Base-by-base conservation (phyloP, 192 early-diverging fungal species). In the Geosiphon pyriformis region DNA sequence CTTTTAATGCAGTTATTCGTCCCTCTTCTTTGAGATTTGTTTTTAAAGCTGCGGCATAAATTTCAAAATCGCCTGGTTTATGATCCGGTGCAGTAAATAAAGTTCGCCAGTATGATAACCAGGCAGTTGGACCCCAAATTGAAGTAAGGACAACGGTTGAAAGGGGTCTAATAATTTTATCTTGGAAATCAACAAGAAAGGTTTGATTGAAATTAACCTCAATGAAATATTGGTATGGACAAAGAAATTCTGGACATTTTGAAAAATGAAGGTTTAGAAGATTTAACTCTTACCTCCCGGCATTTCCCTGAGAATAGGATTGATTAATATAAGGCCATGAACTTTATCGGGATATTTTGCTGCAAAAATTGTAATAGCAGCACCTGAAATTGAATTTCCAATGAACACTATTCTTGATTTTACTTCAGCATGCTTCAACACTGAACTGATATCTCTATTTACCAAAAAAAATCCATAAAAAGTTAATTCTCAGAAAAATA, bases 281-380 rank as follows among this genome's bases (percentile, higher is more conserved):
- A 55, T 1, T 26, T 55, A 12, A 55, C 25, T 29, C 53, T 2
- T 55, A 55, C 53, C 53, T 0, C 18, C 53, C 1, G 53, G 53
- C 53, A 55, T 26, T 12, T 55, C 53, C 23, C 53, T 55, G 20
- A 55, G 18, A 20, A 55, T 26, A 20, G 18, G 18, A 29, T 55
- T 55, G 12, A 55, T 26, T 23, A 55, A 27, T 20, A 55, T 29
- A 20, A 55, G 12, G 23, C 23, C 23, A 12, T 55, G 53, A 12
- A 55, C 53, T 55, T 29, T 55, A 12, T 55, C 53, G 23, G 53
- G 53, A 55, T 55, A 29, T 55, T 55, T 55, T 20, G 27, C 12
- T 20, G 53, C 53, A 20, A 55, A 20, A 29, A 55, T 55, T 20
- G 12, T 55, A 10, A 23, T 0, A 27, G 53, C 12, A 55, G 53